phyloP scores from a whole-genome alignment of 1,284 basidiomycete species.

The Somion occarium region DNA sequence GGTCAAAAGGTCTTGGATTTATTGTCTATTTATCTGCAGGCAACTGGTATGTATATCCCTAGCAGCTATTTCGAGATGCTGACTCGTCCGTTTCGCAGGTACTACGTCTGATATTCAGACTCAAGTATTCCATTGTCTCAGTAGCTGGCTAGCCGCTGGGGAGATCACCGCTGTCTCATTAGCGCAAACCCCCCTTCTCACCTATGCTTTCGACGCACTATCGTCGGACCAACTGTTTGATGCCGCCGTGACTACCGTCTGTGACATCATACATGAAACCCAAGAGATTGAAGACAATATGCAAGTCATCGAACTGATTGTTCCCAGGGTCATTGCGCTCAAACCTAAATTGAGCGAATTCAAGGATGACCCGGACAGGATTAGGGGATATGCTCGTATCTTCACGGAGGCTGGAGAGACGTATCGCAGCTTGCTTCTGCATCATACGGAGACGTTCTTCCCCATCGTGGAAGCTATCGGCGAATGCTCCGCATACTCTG shows the following conservation, averaged over 20 bases:
- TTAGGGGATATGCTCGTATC: constrained; percentile 88
- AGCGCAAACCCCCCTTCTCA: constrained; percentile 79
- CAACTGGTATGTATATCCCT: constrained; percentile 57
- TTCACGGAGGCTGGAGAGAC: constrained; percentile 96
- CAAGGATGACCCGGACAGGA: constrained; percentile 81
- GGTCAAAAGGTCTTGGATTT: constrained; percentile 73
- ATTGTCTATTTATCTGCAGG: constrained; percentile 87
- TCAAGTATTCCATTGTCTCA: constrained; percentile 84
- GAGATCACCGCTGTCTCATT: constrained; percentile 72
- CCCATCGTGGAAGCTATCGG: constrained; percentile 94
- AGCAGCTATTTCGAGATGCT: neutral
- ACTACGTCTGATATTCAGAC: constrained; percentile 80
- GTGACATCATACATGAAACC: constrained; percentile 96
- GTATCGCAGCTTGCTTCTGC: constrained; percentile 86
- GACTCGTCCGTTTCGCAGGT: constrained; percentile 43
- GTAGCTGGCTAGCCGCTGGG: constrained; percentile 86
- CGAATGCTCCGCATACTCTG: constrained; percentile 89
- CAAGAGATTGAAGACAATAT: constrained; percentile 97
- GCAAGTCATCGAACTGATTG: constrained; percentile 81
- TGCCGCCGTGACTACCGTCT: constrained; percentile 86
- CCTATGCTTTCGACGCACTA: constrained; percentile 81
- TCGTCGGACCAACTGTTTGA: constrained; percentile 88
- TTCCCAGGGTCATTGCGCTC: constrained; percentile 78
- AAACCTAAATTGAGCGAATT: constrained; percentile 56
- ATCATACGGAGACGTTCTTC: constrained; percentile 87